Percentiles rank a stretch among this genome's conserved stretches.
These are phyloP conservation scores for Sarocladium kiliense DNA, from an alignment of 2,329 filamentous ascomycete species.

Conservation along the genomic window DNA sequence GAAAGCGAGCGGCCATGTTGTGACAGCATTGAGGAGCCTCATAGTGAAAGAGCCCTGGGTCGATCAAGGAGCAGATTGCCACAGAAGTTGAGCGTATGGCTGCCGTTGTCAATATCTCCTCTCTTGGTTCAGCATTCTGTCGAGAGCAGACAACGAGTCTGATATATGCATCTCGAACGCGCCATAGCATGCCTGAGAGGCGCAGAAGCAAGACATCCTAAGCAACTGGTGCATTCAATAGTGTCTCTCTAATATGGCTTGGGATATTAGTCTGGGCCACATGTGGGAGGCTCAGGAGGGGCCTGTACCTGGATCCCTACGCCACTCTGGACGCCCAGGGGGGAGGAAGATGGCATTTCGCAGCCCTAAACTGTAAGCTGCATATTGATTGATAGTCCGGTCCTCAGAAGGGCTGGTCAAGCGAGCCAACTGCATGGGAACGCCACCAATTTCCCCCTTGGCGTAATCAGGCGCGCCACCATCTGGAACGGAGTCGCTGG, in stretches of 20 bases:
- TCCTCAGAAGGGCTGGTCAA: background rate
- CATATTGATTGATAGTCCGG: background rate
- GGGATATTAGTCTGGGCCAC: background rate
- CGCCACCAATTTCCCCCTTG: constrained; percentile 5
- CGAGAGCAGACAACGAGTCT: background rate
- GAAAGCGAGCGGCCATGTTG: background rate
- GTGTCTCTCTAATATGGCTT: background rate
- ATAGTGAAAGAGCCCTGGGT: background rate
- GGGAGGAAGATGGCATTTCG: background rate
- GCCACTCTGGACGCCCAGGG: background rate
- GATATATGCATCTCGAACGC: background rate
- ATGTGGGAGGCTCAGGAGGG: background rate
- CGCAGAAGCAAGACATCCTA: background rate
- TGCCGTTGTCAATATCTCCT: background rate
- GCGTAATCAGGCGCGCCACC: background rate
- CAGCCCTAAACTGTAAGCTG: background rate
- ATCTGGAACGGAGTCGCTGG: constrained; percentile 4
- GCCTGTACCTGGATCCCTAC: background rate
- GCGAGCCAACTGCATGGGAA: background rate
- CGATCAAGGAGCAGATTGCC: background rate
- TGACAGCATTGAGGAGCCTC: background rate
- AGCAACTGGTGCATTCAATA: background rate
- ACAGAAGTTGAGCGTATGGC: background rate
- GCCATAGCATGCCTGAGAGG: background rate
- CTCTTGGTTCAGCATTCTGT: background rate